Evolutionary conservation across 345 rosid species (phyloP), one percentile per base, ranked within the genome.

Genomic region (Populus tremula): DNA sequence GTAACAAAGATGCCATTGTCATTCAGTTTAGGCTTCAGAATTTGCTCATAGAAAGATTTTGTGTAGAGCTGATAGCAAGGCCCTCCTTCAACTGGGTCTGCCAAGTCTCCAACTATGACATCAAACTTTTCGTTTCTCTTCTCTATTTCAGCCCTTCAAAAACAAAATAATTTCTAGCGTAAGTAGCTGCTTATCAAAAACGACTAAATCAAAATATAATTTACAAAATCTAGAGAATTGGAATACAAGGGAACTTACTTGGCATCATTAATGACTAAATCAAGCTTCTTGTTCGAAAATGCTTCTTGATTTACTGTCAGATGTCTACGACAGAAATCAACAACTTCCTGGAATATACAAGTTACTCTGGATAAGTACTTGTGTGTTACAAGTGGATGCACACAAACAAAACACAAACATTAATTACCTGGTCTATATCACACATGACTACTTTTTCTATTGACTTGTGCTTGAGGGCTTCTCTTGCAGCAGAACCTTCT

Each of bases 401-500:
- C 23, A 10, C 41, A 67, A 49, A 56, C 45, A 53, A 33, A 41
- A 72, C 18, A 12, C 50, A 2, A 64, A 20, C 41, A n/a, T 71
- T n/a, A 62, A 0, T 66, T 84, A 94, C 98, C 96, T 88, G 83
- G 81, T 95, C 99, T 12, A 95, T 95, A 63, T 93, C 99, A 85
- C 99, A 95, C 99, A 95, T 93, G 79, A 95, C 97, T 31, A 95
- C 97, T 83, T 87, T 83, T 64, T 91, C 92, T 25, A 93, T 84
- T 0, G 91, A 78, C 45, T 80, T 79, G 77, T 95, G 98, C 87
- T 89, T 91, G 56, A 95, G 89, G 38, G 87, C 90, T 83, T 95
- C 99, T 77, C 99, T 91, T n/a, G 99, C 98, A 41, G 99, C 91
- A 71, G 99, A 95, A n/a, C 99, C 99, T 84, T 95, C 99, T 5